Evolutionary conservation across 768 basidiomycete species (phyloP), one percentile per base, ranked within the genome.

Genomic region (Fibroporia radiculosa): DNA sequence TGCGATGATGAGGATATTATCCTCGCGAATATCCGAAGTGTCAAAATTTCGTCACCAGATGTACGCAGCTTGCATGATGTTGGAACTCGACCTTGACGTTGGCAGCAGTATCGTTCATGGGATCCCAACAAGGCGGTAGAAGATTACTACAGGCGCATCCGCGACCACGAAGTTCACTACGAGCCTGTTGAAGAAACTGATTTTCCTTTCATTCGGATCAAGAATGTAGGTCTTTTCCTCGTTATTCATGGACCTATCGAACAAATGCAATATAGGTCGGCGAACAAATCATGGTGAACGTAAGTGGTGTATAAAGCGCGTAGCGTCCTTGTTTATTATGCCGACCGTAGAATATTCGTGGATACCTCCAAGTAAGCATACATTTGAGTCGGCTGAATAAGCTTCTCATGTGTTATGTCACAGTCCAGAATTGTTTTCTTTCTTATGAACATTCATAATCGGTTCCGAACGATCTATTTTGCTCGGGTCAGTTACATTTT

Each of bases 371-470:
- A 65, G 85, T 84, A 48, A 27, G 68, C 13, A 25, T 16, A 5
- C 35, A 10, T 31, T 24, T 38, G 25, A 38, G 14, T 5, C 16
- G 22, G 26, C 29, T 11, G n/a, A 28, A 26, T 13, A 16, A 11
- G 12, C 3, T 22, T 43, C 23, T 28, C 13, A 38, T 24, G 10
- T 8, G 4, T 4, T 19, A 18, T 3, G 4, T 18, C 6, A 13
- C 64, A 98, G 82, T 91, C 91, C 2, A 72, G 95, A 48, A 93
- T 97, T 48, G 89, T 98, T 20, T 99, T 98, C 73, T 98, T 96
- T 73, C 72, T 99, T 35, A 98, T 98, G 96, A 99, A 99, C 62
- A 97, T 99, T 38, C 95, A 99, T 66, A 97, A 93, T 57, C 74
- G 77, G 50, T 87, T 82, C 60, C 75, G 95, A 18, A 92, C 84